A percentile compares a stretch with the other conserved stretches of the same genome.
These are phyloP conservation scores for Yamadazyma sp. DNA, from an alignment of 1,139 yeast species.

Conservation along the genomic window DNA sequence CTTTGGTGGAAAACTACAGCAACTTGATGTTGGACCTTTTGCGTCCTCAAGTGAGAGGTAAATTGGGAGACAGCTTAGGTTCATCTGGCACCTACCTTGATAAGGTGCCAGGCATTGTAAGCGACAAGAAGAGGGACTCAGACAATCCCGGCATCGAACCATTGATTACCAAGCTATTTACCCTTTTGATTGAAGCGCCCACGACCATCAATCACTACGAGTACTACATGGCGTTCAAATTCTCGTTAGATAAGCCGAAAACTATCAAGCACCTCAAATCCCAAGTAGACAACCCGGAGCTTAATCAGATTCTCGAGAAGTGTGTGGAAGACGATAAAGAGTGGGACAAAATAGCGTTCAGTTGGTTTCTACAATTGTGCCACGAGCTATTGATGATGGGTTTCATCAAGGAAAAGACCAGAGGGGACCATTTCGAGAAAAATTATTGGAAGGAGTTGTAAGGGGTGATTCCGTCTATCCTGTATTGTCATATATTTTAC, in stretches of 20 bases:
- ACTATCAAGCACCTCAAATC: conserved; percentile 32
- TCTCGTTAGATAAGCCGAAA: conserved; percentile 43
- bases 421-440: conserved; percentile 47
- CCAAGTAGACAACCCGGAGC: conserved; percentile 4
- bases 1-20: conserved; percentile 37
- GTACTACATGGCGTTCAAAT: conserved; percentile 70
- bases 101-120: too few species aligned
- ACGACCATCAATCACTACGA: conserved; percentile 73
- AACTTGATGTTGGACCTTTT: conserved; percentile 39
- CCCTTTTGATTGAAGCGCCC: conserved; percentile 80
- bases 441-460: conserved; percentile 42
- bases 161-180: conserved; percentile 57
- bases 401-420: conserved; percentile 40
- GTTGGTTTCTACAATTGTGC: conserved; percentile 47
- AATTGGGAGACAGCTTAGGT: conserved; percentile 32
- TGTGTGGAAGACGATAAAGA: conserved; percentile 23
- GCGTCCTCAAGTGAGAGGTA: conserved; percentile 38
- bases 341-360: conserved; percentile 46
- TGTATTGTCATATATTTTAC: not conserved
- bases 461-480: not conserved
- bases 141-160: conserved; percentile 44
- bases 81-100: conserved; percentile 32
- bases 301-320: conserved; percentile 7
- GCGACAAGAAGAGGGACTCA: too few species aligned
- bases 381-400: conserved; percentile 43